Conservation (phyloP, 1,139 yeast species). For the Zygosaccharomyces pseudobailii region DNA sequence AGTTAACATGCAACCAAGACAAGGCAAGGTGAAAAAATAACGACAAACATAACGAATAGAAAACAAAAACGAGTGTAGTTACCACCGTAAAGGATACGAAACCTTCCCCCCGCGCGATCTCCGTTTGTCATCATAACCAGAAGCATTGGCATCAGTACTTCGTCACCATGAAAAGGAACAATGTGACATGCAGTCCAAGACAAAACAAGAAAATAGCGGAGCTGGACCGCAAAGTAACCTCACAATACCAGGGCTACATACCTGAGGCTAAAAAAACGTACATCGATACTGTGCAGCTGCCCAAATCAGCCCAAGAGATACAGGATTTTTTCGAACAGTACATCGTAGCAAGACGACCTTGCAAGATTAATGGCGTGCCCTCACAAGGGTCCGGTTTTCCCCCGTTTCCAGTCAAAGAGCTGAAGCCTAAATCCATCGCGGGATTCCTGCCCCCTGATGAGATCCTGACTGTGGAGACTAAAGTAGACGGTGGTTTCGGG, state of each 20-base stretch:
- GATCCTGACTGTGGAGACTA: constrained; percentile 51
- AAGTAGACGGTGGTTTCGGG: constrained; percentile 58
- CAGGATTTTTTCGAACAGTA: constrained; percentile 15
- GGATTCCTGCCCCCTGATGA: constrained; percentile 37
- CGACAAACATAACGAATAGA: neutral
- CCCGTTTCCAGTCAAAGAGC: constrained; percentile 23
- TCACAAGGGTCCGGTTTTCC: neutral
- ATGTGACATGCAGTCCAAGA: neutral
- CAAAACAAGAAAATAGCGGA: neutral
- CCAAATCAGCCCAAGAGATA: constrained; percentile 14
- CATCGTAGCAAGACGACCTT: constrained; percentile 22
- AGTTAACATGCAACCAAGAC: neutral
- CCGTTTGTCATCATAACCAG: neutral
- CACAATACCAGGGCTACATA: constrained; percentile 15
- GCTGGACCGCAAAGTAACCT: constrained; percentile 9
- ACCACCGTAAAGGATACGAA: neutral
- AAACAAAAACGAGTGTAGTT: neutral
- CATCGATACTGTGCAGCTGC: constrained; percentile 18
- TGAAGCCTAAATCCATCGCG: constrained; percentile 35
- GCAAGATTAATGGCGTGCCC: constrained; percentile 19
- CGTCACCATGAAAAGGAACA: constrained; percentile 1
- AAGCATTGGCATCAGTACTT: neutral
- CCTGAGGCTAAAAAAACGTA: constrained; percentile 6
- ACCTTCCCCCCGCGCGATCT: neutral
- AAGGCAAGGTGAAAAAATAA: neutral